Percentiles rank a stretch among this genome's conserved stretches.
Conservation (phyloP, 2,329 filamentous ascomycete genomes). For the Shiraia sp. region DNA sequence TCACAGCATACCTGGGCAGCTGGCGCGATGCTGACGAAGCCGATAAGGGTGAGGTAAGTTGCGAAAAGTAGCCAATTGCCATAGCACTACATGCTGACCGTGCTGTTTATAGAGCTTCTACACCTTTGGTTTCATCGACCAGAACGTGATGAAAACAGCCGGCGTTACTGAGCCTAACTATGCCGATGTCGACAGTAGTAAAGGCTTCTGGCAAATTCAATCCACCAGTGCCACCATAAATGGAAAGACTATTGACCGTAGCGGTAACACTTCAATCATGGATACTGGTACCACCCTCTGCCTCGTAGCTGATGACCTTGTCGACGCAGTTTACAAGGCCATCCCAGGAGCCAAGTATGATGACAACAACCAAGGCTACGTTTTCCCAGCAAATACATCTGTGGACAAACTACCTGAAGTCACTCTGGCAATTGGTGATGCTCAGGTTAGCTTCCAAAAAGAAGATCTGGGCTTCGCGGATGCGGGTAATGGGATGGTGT, state of each 20-base stretch:
- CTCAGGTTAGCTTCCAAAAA: constrained; percentile 64
- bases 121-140: constrained; percentile 73
- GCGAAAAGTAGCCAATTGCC: too few species aligned
- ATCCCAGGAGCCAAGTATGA: constrained; percentile 63
- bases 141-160: constrained; percentile 60
- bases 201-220: constrained; percentile 71
- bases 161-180: constrained; percentile 62
- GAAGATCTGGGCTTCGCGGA: constrained; percentile 65
- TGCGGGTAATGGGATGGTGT: constrained; percentile 59
- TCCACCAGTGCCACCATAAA: constrained; percentile 63
- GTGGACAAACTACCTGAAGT: constrained; percentile 62
- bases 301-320: constrained; percentile 64
- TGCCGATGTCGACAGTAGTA: constrained; percentile 63
- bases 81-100: too few species aligned
- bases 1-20: constrained; percentile 66
- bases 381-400: constrained; percentile 61
- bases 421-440: constrained; percentile 65
- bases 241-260: constrained; percentile 55
- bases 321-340: constrained; percentile 64
- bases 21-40: constrained; percentile 53
- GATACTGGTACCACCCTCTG: constrained; percentile 74
- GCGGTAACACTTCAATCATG: constrained; percentile 67
- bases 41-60: constrained; percentile 45
- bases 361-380: constrained; percentile 62
- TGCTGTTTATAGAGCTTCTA: constrained; percentile 58